Evolutionary conservation across 2,329 filamentous ascomycete species (phyloP).

Genomic region (Penicillium glabrum): DNA sequence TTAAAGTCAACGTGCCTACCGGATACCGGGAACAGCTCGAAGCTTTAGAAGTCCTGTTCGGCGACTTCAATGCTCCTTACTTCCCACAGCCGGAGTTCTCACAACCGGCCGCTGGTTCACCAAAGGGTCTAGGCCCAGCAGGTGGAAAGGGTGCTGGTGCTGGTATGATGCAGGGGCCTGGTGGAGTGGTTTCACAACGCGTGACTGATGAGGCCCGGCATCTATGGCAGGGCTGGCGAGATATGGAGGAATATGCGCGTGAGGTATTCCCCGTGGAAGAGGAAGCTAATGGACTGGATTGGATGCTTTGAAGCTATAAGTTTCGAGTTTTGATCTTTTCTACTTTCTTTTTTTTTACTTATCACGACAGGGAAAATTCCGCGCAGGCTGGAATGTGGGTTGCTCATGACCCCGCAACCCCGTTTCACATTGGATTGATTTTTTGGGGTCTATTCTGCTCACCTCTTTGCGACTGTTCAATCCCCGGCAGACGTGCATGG

Average conservation of each 20-base stretch:
- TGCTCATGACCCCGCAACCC: constrained; percentile 2
- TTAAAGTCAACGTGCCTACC: constrained; percentile 80
- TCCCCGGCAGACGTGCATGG: constrained; percentile 23
- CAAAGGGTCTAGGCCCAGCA: constrained; percentile 38
- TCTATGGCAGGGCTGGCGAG: constrained; percentile 88
- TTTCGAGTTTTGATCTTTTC: neutral
- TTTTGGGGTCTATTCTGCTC: neutral
- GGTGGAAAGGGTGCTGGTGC: constrained; percentile 42
- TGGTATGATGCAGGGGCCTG: constrained; percentile 51
- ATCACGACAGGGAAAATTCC: neutral
- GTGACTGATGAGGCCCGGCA: constrained; percentile 74
- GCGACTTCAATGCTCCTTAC: constrained; percentile 60
- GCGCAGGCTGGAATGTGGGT: neutral
- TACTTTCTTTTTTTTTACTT: neutral
- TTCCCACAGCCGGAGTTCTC: constrained; percentile 61
- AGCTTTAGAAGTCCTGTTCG: constrained; percentile 60
- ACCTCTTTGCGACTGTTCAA: constrained; percentile 15
- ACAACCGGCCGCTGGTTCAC: constrained; percentile 38
- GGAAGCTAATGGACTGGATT: constrained; percentile 86
- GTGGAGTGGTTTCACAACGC: constrained; percentile 61
- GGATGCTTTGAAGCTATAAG: constrained; percentile 63
- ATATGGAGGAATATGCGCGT: constrained; percentile 88
- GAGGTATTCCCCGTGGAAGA: constrained; percentile 96
- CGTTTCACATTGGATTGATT: neutral
- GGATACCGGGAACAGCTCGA: constrained; percentile 89